Conservation (phyloP, 345 rosid genomes). For the Eucalyptus guilfoylei region DNA sequence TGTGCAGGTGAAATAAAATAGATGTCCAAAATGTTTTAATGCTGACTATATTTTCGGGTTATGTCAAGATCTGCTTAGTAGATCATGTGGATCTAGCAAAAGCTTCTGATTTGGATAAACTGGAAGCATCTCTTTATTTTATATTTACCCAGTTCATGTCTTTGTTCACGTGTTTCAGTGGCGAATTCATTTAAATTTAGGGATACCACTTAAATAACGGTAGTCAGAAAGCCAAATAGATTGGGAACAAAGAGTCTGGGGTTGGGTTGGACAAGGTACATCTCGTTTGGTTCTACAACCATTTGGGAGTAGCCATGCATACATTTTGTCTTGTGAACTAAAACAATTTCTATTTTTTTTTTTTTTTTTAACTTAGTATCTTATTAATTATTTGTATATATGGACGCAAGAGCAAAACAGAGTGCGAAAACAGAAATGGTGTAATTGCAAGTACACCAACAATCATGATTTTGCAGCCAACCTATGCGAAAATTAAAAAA, state of each 20-base stretch:
- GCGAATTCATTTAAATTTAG: neutral
- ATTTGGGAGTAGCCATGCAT: neutral
- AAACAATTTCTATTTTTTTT: neutral
- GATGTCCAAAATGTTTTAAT: neutral
- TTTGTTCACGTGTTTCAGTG: neutral
- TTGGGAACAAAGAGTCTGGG: neutral
- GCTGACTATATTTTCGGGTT: neutral
- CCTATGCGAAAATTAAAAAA: neutral
- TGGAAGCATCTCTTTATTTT: neutral
- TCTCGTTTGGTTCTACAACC: neutral
- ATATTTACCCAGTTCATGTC: neutral
- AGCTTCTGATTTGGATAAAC: neutral
- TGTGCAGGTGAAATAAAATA: neutral
- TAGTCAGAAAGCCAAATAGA: neutral
- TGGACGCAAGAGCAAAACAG: neutral
- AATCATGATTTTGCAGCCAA: neutral
- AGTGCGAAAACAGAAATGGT: neutral
- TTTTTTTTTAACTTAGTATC: neutral
- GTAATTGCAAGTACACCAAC: neutral
- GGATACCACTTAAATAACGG: neutral
- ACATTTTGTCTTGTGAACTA: neutral
- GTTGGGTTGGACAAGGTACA: neutral
- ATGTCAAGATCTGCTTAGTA: neutral
- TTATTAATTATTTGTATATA: neutral
- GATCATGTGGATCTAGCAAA: neutral